Conservation (phyloP, 768 basidiomycete species). For the Lyophyllum atratum region DNA sequence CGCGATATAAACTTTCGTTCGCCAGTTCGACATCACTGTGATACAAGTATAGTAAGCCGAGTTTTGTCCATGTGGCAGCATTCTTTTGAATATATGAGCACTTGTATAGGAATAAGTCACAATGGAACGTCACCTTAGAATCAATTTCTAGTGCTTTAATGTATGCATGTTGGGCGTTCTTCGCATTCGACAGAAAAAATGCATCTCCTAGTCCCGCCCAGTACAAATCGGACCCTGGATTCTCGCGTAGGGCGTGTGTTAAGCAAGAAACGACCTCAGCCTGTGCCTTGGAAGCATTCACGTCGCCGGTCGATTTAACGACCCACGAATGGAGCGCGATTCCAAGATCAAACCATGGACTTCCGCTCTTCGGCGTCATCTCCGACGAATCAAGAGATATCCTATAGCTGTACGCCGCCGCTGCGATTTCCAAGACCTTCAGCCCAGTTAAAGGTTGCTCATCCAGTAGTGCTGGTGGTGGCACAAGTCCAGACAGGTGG, state of each 20-base stretch:
- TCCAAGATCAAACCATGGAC: slow-evolving; percentile 77
- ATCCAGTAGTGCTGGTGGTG: slow-evolving; percentile 27
- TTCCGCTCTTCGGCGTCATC: slow-evolving; percentile 43
- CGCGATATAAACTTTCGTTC: slow-evolving; percentile 81
- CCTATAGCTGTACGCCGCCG: slow-evolving; percentile 63
- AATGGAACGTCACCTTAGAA: slow-evolving; percentile 60
- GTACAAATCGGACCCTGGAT: slow-evolving; percentile 69
- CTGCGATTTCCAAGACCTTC: slow-evolving; percentile 50
- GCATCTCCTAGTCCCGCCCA: slow-evolving; percentile 86
- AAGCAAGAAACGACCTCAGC: slow-evolving; percentile 54
- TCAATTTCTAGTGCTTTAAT: slow-evolving; percentile 87
- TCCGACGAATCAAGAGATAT: slow-evolving; percentile 58
- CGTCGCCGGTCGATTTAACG: slow-evolving; percentile 26
- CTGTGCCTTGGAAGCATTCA: slow-evolving; percentile 33
- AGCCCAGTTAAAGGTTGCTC: slow-evolving; percentile 27
- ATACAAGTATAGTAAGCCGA: slow-evolving; percentile 85
- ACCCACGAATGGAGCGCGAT: slow-evolving; percentile 57
- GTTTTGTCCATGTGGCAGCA: slow-evolving; percentile 78
- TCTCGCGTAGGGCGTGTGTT: slow-evolving; percentile 71
- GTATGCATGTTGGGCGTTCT: slow-evolving; percentile 88
- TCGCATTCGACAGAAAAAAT: slow-evolving; percentile 65
- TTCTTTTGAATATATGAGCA: slow-evolving; percentile 44
- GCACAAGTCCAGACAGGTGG: slow-evolving; percentile 43
- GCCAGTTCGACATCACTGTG: slow-evolving; percentile 82
- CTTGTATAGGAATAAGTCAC: neutral